Evolutionary conservation across 2,329 filamentous ascomycete genomes (phyloP), one percentile per base, ranked within the genome.

Genomic region (Niveomyces coronatus): DNA sequence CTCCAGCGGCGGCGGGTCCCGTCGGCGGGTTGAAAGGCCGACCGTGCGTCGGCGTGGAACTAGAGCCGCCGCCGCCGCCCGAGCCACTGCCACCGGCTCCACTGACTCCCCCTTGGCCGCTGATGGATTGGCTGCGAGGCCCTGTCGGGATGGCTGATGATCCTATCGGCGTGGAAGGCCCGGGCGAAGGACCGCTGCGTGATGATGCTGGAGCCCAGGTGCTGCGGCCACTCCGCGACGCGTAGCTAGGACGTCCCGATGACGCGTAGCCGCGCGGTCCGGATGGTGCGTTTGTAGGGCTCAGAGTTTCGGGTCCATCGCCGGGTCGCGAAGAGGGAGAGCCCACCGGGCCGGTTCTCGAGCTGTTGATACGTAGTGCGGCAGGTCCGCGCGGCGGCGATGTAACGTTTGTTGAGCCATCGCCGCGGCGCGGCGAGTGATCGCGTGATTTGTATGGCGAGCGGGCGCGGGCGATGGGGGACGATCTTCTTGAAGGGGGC

Each of bases 1-100:
- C 26, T 18, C 37, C 49, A 31, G 27, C 48, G n/a, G 57, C 51
- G 14, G 61, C 58, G n/a, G 71, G 72, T 4, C 72, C 72, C 2
- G 72, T 75, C 4, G 71, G 72, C 3, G 71, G 71, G 45, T 76
- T 75, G 52, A 76, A 76, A 0, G 70, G 63, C 13, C 60, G 53
- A 17, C 50, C 44, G 62, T 71, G 44, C 50, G 57, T 41, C 51
- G 67, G 58, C 3, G 63, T 63, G 8, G 62, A 55, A n/a, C n/a
- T n/a, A n/a, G n/a, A n/a, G n/a, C n/a, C n/a, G n/a, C n/a, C n/a
- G n/a, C n/a, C n/a, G n/a, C n/a, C n/a, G n/a, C n/a, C n/a, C 8
- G 63, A 50, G 4, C 31, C 31, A 9, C 16, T 15, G 18, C 16
- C 16, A 10, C 17, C 15, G 16, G 29, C 30, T 7, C 40, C 33